Percentiles rank a stretch among this genome's conserved stretches.
These are phyloP conservation scores for Rhodotorula sp. DNA, from an alignment of 1,284 basidiomycete species.

Conservation along the genomic window DNA sequence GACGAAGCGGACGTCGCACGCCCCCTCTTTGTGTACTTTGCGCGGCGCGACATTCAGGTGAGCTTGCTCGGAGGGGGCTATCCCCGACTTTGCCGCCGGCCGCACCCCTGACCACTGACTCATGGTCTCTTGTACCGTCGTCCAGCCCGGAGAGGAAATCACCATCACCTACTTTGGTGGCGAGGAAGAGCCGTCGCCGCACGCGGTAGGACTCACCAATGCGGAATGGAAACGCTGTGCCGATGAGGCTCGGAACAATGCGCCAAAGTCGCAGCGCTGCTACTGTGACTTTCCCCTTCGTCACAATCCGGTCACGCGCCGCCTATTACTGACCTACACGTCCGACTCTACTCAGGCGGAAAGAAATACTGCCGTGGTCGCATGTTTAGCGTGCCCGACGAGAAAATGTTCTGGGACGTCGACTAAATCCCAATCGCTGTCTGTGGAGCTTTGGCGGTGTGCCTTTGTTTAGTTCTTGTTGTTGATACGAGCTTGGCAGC, in stretches of 20 bases:
- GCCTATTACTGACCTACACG: not conserved
- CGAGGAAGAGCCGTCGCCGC: not conserved
- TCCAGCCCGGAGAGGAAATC: conserved; percentile 37
- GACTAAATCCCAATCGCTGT: not conserved
- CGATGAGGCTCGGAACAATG: not conserved
- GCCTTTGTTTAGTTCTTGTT: too few species aligned
- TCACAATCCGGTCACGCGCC: not conserved
- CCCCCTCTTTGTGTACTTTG: conserved; percentile 33
- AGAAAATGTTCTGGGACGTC: not conserved
- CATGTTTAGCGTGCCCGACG: conserved; percentile 11
- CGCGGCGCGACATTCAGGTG: conserved; percentile 23
- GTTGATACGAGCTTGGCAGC: too few species aligned
- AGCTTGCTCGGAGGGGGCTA: not conserved
- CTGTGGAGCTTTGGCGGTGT: too few species aligned
- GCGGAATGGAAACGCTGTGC: not conserved
- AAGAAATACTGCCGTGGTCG: conserved; percentile 9
- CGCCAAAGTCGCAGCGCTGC: conserved; percentile 4
- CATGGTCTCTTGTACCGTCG: too few species aligned
- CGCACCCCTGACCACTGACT: not conserved
- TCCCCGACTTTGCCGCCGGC: too few species aligned
- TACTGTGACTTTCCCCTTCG: conserved; percentile 17
- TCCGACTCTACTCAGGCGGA: not conserved
- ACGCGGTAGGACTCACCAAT: not conserved
- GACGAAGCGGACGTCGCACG: conserved; percentile 25
- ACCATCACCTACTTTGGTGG: conserved; percentile 18